phyloP scores from a whole-genome alignment of 1,284 basidiomycete species.

The Thecaphora thlaspeos region DNA sequence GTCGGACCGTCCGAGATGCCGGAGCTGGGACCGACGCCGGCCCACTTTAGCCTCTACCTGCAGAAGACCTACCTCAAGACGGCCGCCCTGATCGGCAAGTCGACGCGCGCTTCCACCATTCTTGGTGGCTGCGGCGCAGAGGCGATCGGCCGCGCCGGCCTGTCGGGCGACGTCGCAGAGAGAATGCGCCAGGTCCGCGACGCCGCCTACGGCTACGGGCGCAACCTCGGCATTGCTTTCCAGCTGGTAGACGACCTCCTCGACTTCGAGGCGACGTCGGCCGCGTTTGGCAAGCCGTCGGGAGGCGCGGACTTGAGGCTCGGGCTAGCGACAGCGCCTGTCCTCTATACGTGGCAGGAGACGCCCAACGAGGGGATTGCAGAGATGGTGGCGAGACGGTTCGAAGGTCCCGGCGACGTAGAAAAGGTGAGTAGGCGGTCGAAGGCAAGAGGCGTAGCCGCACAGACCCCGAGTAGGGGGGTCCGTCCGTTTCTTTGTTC shows the following conservation, averaged over 20 bases:
- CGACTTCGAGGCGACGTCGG: slow-evolving; percentile 72
- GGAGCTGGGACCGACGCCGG: slow-evolving; percentile 55
- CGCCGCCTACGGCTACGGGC: slow-evolving; percentile 85
- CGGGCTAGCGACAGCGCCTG: slow-evolving; percentile 86
- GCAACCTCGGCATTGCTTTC: slow-evolving; percentile 74
- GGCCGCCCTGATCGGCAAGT: slow-evolving; percentile 92
- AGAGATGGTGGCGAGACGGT: slow-evolving; percentile 80
- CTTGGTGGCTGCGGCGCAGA: slow-evolving; percentile 75
- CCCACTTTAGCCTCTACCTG: slow-evolving; percentile 83
- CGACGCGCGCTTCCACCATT: slow-evolving; percentile 80
- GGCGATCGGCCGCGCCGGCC: slow-evolving; percentile 60
- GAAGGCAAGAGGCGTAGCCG: too few relatives aligned
- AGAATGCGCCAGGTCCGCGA: slow-evolving; percentile 71
- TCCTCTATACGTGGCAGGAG: slow-evolving; percentile 92
- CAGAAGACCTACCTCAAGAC: slow-evolving; percentile 96
- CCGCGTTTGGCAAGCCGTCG: slow-evolving; percentile 74
- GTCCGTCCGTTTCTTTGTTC: too few relatives aligned
- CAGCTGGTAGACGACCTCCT: slow-evolving; percentile 87
- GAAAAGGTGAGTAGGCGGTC: slow-evolving; percentile 64
- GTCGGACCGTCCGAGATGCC: slow-evolving; percentile 1
- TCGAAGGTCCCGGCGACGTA: slow-evolving; percentile 78
- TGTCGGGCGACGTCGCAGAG: slow-evolving; percentile 10
- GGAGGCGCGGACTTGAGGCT: slow-evolving; percentile 80
- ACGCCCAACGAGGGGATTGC: slow-evolving; percentile 65
- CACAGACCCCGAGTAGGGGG: too few relatives aligned